Conservation (phyloP, 129 eudicot species). For the Oenanthe sinensis region DNA sequence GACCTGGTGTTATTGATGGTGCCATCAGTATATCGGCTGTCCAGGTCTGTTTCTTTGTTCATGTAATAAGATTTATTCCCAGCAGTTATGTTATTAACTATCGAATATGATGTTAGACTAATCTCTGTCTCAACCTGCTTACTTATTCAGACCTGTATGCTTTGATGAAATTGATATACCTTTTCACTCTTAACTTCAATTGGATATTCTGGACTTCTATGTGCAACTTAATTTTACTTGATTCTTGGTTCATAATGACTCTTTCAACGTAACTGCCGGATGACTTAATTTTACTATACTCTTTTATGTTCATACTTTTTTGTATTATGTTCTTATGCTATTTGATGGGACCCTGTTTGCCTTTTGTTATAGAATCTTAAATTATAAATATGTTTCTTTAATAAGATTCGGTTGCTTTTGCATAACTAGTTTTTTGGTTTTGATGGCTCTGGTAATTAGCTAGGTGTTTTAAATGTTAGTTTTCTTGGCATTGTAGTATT, state of each 20-base stretch:
- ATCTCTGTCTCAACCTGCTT: background rate
- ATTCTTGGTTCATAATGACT: background rate
- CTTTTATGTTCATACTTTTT: background rate
- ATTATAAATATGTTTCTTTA: background rate
- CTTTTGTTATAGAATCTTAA: background rate
- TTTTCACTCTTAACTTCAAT: background rate
- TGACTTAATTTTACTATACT: background rate
- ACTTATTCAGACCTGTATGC: background rate
- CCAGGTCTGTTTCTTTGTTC: slow-evolving; percentile 46
- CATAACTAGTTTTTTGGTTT: background rate
- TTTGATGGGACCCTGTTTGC: background rate
- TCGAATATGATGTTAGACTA: background rate
- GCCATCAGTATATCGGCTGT: slow-evolving; percentile 98
- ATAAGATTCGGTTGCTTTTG: background rate
- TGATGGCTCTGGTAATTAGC: background rate
- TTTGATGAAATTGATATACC: background rate
- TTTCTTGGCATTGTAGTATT: background rate
- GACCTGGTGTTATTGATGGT: slow-evolving; percentile 91
- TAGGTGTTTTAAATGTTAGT: background rate
- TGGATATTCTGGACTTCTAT: background rate
- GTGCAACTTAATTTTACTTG: background rate
- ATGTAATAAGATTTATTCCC: background rate
- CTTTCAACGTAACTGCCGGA: background rate
- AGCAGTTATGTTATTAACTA: background rate
- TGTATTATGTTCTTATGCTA: background rate